Conservation (phyloP, 441 rosid genomes). For the Dalechampia spathulata region DNA sequence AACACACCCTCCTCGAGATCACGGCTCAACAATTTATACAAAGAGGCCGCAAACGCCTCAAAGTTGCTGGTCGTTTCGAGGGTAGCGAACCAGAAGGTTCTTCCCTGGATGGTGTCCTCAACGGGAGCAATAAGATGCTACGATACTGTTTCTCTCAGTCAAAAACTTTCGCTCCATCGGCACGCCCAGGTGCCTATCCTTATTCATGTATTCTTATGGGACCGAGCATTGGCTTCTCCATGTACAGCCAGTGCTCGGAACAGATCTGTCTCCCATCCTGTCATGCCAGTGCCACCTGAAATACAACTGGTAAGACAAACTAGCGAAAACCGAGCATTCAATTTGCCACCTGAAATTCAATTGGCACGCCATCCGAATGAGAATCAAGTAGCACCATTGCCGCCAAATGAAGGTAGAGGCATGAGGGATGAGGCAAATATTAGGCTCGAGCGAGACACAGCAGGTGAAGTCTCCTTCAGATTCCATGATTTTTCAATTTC, state of each 20-base stretch:
- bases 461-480: slow-evolving; percentile 71
- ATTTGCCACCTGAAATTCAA: slow-evolving; percentile 35
- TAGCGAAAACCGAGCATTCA: slow-evolving; percentile 52
- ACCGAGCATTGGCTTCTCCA: slow-evolving; percentile 29
- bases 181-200: slow-evolving; percentile 71
- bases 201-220: slow-evolving; percentile 69
- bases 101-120: slow-evolving; percentile 95
- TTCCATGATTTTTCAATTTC: slow-evolving; percentile 66
- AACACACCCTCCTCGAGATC: slow-evolving; percentile 70
- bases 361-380: slow-evolving; percentile 41
- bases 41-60: slow-evolving; percentile 49
- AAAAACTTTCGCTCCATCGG: slow-evolving; percentile 84
- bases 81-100: slow-evolving; percentile 71
- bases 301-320: slow-evolving; percentile 32
- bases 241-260: slow-evolving; percentile 20
- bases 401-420: slow-evolving; percentile 19
- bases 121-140: slow-evolving; percentile 84
- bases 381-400: slow-evolving; percentile 61
- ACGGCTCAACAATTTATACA: slow-evolving; percentile 55
- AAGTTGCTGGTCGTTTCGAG: slow-evolving; percentile 68
- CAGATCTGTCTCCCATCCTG: slow-evolving; percentile 28
- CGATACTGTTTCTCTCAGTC: slow-evolving; percentile 91
- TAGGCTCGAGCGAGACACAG: slow-evolving; percentile 51
- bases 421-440: slow-evolving; percentile 17
- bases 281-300: slow-evolving; percentile 33